phyloP scores from a whole-genome alignment of 176 grass and related monocot species.

The Microstegium vimineum region DNA sequence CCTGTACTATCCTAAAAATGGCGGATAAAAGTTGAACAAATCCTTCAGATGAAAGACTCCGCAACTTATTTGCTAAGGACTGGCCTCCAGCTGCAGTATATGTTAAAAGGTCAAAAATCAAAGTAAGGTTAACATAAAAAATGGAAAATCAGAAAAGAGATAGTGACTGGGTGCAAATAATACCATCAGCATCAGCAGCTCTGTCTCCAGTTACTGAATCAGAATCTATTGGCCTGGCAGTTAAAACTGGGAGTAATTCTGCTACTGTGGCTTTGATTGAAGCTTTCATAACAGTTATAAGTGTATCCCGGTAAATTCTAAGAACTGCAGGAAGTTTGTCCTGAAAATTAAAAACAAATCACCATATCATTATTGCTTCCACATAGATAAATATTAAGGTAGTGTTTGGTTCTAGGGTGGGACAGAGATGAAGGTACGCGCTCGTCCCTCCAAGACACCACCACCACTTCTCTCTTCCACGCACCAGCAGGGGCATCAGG shows the following conservation, averaged over 20 bases:
- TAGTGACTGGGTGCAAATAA: slow-evolving; percentile 23
- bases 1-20: slow-evolving; percentile 96
- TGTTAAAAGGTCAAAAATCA: slow-evolving; percentile 10
- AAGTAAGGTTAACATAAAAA: not conserved
- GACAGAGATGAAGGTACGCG: too few relatives aligned
- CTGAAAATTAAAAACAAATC: slow-evolving; percentile 45
- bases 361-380: slow-evolving; percentile 6
- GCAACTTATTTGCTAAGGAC: slow-evolving; percentile 90
- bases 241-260: slow-evolving; percentile 81
- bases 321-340: slow-evolving; percentile 84
- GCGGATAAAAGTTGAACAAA: slow-evolving; percentile 93
- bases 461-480: not conserved
- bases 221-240: slow-evolving; percentile 63
- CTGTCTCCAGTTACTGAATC: slow-evolving; percentile 67
- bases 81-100: slow-evolving; percentile 67
- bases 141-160: slow-evolving; percentile 6
- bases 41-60: slow-evolving; percentile 80
- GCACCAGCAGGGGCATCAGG: not conserved
- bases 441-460: too few relatives aligned
- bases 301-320: slow-evolving; percentile 93
- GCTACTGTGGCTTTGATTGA: slow-evolving; percentile 96
- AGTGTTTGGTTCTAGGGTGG: not conserved
- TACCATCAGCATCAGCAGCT: slow-evolving; percentile 79
- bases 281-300: slow-evolving; percentile 98
- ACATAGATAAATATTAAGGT: slow-evolving; percentile 13